Evolutionary conservation across 1,284 basidiomycete genomes (phyloP), one percentile per base, ranked within the genome.

Genomic region (Trichosporon sp.): DNA sequence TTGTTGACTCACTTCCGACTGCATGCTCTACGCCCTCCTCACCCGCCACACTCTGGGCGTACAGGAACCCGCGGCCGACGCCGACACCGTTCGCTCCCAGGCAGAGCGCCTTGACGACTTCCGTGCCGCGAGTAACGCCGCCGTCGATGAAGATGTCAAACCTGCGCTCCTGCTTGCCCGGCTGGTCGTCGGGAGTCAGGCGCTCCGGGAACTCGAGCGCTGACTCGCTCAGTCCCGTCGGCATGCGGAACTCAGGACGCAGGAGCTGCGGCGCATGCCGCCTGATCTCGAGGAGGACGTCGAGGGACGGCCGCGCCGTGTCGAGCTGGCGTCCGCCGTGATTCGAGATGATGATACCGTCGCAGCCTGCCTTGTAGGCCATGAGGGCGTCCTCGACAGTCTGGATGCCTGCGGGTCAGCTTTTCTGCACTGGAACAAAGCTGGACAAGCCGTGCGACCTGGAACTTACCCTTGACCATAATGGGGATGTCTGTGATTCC

Each of bases 61-160:
- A 95, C n/a, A 96, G 82, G 83, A 95, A 94, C 0, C 90, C 86
- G 29, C 94, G 85, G 0, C 94, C 94, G 25, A 97, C 82, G 1
- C 95, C 94, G 6, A 95, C 92, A 4, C 90, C 92, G 68, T 83
- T 89, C 1, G 94, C 95, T 37, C 94, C 95, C 27, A 97, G 83
- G 70, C 92, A 95, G 2, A 97, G 80, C 0, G 93, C 92, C 80
- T 97, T 97, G 60, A 97, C 81, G 8, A 95, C 88, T 77, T 95
- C 92, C 84, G 91, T 93, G 23, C 94, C 94, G 49, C 94, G 85
- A 60, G 85, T 83, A 33, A 93, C 83, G 4, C 93, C 94, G 14
- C 94, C 94, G 75, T 97, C 94, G 63, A 95, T 86, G 71, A 91
- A 95, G 14, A 97, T 90, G 86, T 80, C 78, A 29, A 80, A 79